phyloP scores from a whole-genome alignment of 2,329 filamentous ascomycete genomes.

The Diaporthe nobilis region DNA sequence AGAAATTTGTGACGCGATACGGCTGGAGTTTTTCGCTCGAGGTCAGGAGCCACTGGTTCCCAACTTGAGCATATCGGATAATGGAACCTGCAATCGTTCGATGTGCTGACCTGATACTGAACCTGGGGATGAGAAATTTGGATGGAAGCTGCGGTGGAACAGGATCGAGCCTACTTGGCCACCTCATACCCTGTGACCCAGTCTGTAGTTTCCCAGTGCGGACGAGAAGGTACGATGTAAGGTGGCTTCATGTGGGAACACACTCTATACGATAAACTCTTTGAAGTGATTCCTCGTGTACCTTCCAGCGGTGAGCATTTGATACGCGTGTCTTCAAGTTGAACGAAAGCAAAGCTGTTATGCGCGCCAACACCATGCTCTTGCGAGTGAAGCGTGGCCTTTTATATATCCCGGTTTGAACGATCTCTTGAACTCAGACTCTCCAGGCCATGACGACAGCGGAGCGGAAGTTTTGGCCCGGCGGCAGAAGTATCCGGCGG shows the following conservation, averaged over 20 bases:
- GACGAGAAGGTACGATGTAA: neutral
- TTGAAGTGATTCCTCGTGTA: neutral
- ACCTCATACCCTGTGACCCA: neutral
- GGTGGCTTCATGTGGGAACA: neutral
- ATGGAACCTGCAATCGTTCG: too few species aligned
- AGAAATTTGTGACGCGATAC: neutral
- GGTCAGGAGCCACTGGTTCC: neutral
- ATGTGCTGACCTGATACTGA: neutral
- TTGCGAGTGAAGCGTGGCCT: neutral
- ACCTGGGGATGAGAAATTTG: neutral
- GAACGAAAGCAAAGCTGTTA: neutral
- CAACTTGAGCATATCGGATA: neutral
- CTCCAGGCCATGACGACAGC: neutral
- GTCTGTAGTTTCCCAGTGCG: neutral
- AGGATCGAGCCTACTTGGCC: neutral
- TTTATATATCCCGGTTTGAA: neutral
- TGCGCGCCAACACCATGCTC: neutral
- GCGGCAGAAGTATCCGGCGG: neutral
- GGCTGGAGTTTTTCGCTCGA: neutral
- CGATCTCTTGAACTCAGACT: neutral
- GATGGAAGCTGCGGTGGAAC: neutral
- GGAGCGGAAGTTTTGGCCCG: neutral
- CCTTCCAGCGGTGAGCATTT: neutral
- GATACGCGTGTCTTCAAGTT: neutral
- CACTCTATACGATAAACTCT: neutral